Base-by-base conservation (phyloP, 495 filamentous ascomycete species). In the Neurospora sp. region DNA sequence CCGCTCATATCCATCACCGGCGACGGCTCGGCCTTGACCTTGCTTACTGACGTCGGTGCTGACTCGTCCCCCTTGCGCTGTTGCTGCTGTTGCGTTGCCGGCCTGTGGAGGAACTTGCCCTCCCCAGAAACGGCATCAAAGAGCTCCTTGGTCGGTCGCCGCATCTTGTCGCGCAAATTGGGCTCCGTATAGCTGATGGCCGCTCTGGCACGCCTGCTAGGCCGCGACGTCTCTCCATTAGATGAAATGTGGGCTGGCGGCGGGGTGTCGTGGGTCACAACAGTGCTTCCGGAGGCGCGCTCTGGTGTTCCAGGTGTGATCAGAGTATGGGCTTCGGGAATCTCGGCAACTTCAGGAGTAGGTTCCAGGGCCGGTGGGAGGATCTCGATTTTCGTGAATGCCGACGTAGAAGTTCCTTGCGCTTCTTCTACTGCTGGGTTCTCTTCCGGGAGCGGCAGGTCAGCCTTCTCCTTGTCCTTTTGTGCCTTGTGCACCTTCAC, bases 131-230 rank as follows among this genome's bases (percentile, higher is more conserved):
- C 92, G 8, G 92, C 92, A 78, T 93, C 91, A 42, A 90, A 85
- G 7, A 95, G 80, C 70, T 91, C 87, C 73, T 91, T 92, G 18
- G 90, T 91, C 27, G 92, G 90, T 69, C 93, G 89, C 69, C 93
- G 87, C 93, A 97, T 96, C 82, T 97, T 97, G 76, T 90, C 91
- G 70, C 92, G 86, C 40, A 97, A 83, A 77, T 92, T 96, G 9
- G 93, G 93, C 79, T 95, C 91, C 31, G 93, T 92, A 78, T 97
- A 97, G 82, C 92, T 96, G 68, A 97, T 86, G 39, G 86, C 85
- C 8, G 87, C 83, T 69, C 90, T 83, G 14, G 89, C 86, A 73
- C 93, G 88, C 37, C 93, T 84, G 59, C 87, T 89, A 10, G 88
- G 85, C 68, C 92, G 85, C 41, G 83, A 84, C 70, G 83, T 84